Evolutionary conservation across 805 yeast genomes (phyloP).

Genomic region (Sugiyamaella chiloensis): DNA sequence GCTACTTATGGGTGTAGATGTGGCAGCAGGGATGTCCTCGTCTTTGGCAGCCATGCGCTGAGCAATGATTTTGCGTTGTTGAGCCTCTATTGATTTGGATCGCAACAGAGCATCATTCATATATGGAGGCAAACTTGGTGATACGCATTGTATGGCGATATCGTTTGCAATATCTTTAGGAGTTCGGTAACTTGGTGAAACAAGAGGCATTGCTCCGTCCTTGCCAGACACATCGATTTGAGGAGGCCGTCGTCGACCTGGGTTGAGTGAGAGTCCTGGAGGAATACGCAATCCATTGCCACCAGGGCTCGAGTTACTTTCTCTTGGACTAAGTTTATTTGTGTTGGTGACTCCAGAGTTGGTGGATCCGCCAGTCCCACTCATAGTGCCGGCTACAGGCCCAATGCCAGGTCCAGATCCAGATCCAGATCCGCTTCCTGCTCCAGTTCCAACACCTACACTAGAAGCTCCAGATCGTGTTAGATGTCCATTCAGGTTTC

Average conservation of each 20-base stretch:
- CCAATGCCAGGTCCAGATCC: no score
- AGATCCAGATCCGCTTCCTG: background rate
- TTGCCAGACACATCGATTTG: conserved; percentile 5
- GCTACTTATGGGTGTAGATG: background rate
- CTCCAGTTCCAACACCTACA: no score
- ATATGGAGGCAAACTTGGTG: conserved; percentile 30
- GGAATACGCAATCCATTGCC: no score
- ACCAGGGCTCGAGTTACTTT: no score
- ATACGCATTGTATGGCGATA: conserved; percentile 32
- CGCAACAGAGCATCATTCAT: conserved; percentile 26
- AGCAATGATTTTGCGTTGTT: conserved; percentile 31
- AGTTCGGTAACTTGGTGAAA: conserved; percentile 17
- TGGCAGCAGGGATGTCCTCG: background rate
- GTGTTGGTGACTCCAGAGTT: no score
- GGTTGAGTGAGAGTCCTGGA: background rate
- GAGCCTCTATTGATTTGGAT: conserved; percentile 27
- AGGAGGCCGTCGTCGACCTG: conserved; percentile 10
- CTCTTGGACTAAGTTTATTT: no score
- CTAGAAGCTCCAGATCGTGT: no score
- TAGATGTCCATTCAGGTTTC: no score
- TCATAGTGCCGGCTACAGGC: no score
- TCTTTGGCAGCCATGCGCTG: conserved; percentile 17
- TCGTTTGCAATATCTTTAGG: conserved; percentile 32
- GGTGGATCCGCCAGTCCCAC: no score
- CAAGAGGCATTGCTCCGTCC: background rate